Evolutionary conservation across 75 land plant genomes (phyloP).

Genomic region (Larix kaempferi): DNA sequence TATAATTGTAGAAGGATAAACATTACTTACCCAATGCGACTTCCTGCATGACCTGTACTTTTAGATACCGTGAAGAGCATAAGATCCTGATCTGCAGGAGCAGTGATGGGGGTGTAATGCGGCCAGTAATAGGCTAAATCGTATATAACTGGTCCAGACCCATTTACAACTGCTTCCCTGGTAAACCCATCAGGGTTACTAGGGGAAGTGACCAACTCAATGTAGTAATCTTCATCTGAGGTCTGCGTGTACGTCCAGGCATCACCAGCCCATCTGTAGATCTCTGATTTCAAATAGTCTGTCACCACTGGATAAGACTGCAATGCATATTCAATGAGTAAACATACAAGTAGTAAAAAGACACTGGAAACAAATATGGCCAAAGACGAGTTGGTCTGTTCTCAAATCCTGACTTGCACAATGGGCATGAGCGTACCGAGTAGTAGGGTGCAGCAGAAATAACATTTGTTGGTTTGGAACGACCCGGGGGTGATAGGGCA

Average conservation of each 20-base stretch:
- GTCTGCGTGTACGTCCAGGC: slow-evolving; percentile 29
- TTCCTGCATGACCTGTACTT: slow-evolving; percentile 93
- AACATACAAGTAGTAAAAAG: slow-evolving; percentile 8
- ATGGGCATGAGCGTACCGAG: no score
- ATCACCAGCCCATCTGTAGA: slow-evolving; percentile 90
- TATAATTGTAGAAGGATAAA: neutral
- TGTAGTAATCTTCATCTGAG: slow-evolving; percentile 35
- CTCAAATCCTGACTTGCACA: no score
- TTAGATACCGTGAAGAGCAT: slow-evolving; percentile 95
- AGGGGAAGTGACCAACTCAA: slow-evolving; percentile 90
- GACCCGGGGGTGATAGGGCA: slow-evolving; percentile 26
- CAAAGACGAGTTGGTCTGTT: no score
- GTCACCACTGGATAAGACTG: slow-evolving; percentile 79
- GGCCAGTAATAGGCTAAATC: slow-evolving; percentile 99
- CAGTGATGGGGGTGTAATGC: slow-evolving; percentile 84
- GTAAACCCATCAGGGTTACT: slow-evolving; percentile 86
- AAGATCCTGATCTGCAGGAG: slow-evolving; percentile 72
- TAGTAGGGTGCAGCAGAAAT: slow-evolving; percentile 57
- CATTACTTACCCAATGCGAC: slow-evolving; percentile 71
- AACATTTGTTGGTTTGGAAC: slow-evolving; percentile 25
- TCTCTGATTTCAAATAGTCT: slow-evolving; percentile 64
- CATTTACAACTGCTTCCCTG: slow-evolving; percentile 52
- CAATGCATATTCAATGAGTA: neutral
- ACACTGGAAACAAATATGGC: no score
- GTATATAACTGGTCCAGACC: slow-evolving; percentile 54